phyloP scores from a whole-genome alignment of 75 land plant genomes.

The Cryptomeria japonica region DNA sequence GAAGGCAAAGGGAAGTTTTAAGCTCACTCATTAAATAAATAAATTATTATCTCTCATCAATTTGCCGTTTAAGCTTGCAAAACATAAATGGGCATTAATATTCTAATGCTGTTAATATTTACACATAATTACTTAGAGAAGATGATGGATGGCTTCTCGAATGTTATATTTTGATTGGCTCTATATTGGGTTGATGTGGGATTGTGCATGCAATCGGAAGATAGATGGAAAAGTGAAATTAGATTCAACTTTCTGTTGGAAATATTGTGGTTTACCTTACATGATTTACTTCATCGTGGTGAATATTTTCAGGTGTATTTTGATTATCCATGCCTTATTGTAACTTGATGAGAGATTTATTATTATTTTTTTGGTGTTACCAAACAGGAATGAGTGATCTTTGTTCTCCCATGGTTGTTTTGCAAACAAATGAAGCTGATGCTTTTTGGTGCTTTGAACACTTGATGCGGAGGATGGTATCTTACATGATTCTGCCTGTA shows the following conservation, averaged over 20 bases:
- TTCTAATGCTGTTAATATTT: not conserved
- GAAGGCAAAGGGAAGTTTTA: too few relatives aligned
- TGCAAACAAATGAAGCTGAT: conserved; percentile 90
- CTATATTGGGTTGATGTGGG: not conserved
- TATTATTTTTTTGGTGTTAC: not conserved
- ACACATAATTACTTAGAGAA: not conserved
- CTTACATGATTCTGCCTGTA: not conserved
- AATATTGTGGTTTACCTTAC: not conserved
- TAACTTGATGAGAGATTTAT: not conserved
- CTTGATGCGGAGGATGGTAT: conserved; percentile 92
- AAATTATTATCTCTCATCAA: too few relatives aligned
- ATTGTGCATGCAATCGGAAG: not conserved
- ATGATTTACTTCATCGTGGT: not conserved
- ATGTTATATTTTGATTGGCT: not conserved
- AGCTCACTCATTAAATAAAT: too few relatives aligned
- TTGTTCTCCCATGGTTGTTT: conserved; percentile 89
- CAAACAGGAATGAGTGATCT: conserved; percentile 96
- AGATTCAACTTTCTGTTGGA: not conserved
- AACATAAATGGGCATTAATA: not conserved
- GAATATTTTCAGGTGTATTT: not conserved
- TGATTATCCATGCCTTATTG: not conserved
- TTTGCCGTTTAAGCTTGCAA: not conserved
- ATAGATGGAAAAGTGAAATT: not conserved
- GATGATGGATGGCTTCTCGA: not conserved
- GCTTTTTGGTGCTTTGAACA: conserved; percentile 98